These are phyloP conservation scores for Cryptosporidium sp. DNA, from an alignment of 169 alveolate species.

Conservation along the genomic window DNA sequence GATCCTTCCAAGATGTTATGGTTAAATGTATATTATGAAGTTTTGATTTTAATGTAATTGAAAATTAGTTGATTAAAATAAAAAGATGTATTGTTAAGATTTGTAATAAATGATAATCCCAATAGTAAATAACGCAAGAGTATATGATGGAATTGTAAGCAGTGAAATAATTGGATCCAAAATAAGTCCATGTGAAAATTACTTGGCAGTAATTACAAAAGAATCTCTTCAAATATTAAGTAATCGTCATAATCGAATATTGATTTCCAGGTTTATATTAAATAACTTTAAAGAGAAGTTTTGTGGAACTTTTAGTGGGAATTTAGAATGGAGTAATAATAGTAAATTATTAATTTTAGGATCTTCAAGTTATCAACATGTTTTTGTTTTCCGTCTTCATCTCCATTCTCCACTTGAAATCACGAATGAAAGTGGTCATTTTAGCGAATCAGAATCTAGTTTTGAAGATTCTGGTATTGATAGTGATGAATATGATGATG, in stretches of 20 bases:
- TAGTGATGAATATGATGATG: not conserved
- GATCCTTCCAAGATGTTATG: too few species aligned
- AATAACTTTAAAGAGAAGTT: not conserved
- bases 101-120: conserved; percentile 36
- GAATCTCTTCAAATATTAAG: conserved; percentile 38
- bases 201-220: conserved; percentile 32
- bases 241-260: conserved; percentile 64
- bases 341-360: conserved; percentile 34
- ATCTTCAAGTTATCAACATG: conserved; percentile 21
- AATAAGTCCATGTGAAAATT: conserved; percentile 70
- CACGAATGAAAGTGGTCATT: not conserved
- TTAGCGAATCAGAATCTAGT: not conserved
- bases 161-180: conserved; percentile 25
- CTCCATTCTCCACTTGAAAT: conserved; percentile 46
- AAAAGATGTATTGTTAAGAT: not conserved
- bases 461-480: not conserved
- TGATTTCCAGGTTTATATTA: conserved; percentile 13
- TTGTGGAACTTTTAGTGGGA: conserved; percentile 1
- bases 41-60: not conserved
- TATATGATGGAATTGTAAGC: conserved; percentile 21
- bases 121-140: conserved; percentile 1
- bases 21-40: not conserved
- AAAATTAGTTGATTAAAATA: not conserved
- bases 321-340: conserved; percentile 38
- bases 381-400: conserved; percentile 19